Percentiles rank a stretch among this genome's conserved stretches.
These are phyloP conservation scores for Rugonectria rugulosa DNA, from an alignment of 2,329 filamentous ascomycete species.

Conservation along the genomic window DNA sequence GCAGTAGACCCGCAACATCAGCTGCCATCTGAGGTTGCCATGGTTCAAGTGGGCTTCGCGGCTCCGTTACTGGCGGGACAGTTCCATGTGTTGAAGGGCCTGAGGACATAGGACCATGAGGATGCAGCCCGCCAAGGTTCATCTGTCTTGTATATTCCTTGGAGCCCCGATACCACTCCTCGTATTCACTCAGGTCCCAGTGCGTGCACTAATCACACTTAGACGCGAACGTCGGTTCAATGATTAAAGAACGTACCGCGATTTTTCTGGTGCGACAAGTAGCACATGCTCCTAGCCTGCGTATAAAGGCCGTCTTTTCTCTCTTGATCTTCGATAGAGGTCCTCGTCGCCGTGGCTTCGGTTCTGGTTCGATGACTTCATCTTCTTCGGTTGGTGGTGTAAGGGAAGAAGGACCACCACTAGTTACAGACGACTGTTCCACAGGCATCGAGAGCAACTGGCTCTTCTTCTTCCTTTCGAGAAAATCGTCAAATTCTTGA, in stretches of 20 bases:
- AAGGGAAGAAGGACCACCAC: conserved; percentile 4
- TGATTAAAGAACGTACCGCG: conserved; percentile 3
- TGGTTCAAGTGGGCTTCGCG: neutral
- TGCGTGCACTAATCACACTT: conserved; percentile 12
- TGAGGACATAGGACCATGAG: neutral
- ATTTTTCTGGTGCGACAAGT: conserved; percentile 16
- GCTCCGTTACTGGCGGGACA: neutral
- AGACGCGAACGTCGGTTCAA: neutral
- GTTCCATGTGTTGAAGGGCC: neutral
- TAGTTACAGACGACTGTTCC: conserved; percentile 9
- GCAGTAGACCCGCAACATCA: neutral
- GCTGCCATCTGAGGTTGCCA: neutral
- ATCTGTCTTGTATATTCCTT: neutral
- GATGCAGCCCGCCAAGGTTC: neutral
- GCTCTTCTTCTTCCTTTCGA: neutral
- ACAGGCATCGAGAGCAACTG: neutral
- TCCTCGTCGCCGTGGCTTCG: conserved; percentile 12
- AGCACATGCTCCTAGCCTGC: conserved; percentile 14
- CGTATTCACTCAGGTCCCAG: conserved; percentile 22
- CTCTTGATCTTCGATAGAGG: conserved; percentile 19
- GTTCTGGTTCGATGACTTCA: neutral
- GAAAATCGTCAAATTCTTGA: conserved; percentile 3
- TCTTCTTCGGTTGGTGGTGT: conserved; percentile 5
- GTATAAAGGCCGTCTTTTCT: conserved; percentile 19
- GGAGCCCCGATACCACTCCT: conserved; percentile 8